phyloP scores from a whole-genome alignment of 2,329 filamentous ascomycete species.

The Colletotrichum lupini region DNA sequence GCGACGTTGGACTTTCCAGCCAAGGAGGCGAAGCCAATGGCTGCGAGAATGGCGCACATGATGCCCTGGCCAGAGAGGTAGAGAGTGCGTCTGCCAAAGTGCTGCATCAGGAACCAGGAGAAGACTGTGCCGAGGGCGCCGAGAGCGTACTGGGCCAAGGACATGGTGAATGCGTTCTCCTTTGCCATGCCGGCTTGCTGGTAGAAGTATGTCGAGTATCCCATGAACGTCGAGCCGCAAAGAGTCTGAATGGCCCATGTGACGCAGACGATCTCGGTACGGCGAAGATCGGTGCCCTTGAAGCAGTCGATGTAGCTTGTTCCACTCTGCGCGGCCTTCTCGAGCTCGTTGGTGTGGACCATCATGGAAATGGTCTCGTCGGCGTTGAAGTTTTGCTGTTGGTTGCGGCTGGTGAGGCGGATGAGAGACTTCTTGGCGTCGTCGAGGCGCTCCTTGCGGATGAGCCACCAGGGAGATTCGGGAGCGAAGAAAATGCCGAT shows the following conservation, averaged over 20 bases:
- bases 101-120: conserved; percentile 57
- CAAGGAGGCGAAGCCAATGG: conserved; percentile 56
- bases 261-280: conserved; percentile 56
- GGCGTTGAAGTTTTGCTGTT: conserved; percentile 46
- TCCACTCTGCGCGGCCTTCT: conserved; percentile 52
- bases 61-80: conserved; percentile 54
- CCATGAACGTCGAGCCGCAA: conserved; percentile 51
- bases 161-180: conserved; percentile 51
- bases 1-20: conserved; percentile 56
- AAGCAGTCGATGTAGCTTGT: conserved; percentile 60
- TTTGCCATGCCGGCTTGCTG: conserved; percentile 53
- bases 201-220: conserved; percentile 53
- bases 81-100: conserved; percentile 57
- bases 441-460: conserved; percentile 52
- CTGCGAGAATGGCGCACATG: conserved; percentile 52
- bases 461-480: conserved; percentile 63
- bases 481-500: conserved; percentile 56
- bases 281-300: conserved; percentile 55
- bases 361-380: conserved; percentile 62
- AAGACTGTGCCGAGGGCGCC: conserved; percentile 56
- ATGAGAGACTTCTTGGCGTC: conserved; percentile 52
- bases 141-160: conserved; percentile 55
- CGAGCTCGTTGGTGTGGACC: conserved; percentile 61
- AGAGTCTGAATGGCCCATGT: conserved; percentile 54
- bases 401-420: conserved; percentile 49